Conservation (phyloP, 495 filamentous ascomycete species). For the Copromyces sp. region DNA sequence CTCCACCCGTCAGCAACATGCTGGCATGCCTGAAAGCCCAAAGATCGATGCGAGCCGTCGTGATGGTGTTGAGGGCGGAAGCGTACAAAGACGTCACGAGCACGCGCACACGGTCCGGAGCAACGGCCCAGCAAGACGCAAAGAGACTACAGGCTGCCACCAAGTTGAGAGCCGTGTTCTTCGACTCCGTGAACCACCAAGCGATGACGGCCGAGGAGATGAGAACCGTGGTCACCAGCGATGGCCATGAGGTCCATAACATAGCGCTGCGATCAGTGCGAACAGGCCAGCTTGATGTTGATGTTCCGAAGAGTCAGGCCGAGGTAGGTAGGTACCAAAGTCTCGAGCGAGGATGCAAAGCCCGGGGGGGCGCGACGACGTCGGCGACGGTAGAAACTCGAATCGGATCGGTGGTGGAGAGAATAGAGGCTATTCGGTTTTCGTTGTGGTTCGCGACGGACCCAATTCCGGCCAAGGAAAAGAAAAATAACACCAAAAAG, state of each 20-base stretch:
- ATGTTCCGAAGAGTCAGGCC: background rate
- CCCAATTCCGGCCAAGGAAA: background rate
- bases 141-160: conserved; percentile 36
- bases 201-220: conserved; percentile 38
- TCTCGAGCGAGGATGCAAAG: background rate
- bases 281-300: background rate
- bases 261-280: conserved; percentile 30
- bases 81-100: conserved; percentile 28
- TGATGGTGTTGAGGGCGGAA: conserved; percentile 21
- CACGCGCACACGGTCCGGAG: conserved; percentile 32
- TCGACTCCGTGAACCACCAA: conserved; percentile 41
- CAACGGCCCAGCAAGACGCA: conserved; percentile 36
- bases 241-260: conserved; percentile 42
- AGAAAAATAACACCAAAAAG: background rate
- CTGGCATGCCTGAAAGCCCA: conserved; percentile 31
- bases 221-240: conserved; percentile 39
- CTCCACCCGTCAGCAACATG: conserved; percentile 36
- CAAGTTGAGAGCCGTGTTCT: conserved; percentile 34
- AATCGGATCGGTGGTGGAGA: background rate
- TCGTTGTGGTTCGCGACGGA: background rate
- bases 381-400: background rate
- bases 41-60: conserved; percentile 28
- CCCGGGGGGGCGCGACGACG: background rate
- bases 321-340: background rate
- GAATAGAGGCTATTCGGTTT: background rate